Conservation (phyloP, 169 alveolate species). For the Plasmodium gonderi region DNA sequence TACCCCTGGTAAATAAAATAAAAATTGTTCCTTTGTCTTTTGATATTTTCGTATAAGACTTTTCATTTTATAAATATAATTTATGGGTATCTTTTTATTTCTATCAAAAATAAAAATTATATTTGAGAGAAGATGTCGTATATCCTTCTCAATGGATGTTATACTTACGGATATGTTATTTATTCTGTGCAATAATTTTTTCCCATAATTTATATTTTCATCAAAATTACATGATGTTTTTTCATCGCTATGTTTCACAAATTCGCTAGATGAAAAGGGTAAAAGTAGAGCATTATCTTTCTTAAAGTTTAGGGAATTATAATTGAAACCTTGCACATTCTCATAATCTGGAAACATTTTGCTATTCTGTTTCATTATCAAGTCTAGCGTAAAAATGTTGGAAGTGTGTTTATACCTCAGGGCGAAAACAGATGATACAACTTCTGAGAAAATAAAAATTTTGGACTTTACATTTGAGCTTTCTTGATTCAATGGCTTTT, state of each 20-base stretch:
- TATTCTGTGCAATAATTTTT: slow-evolving; percentile 28
- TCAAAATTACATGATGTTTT: slow-evolving; percentile 17
- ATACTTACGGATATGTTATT: slow-evolving; percentile 55
- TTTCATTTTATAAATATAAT: slow-evolving; percentile 54
- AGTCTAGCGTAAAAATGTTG: slow-evolving; percentile 52
- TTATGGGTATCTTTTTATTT: slow-evolving; percentile 41
- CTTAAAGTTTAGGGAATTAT: slow-evolving; percentile 21
- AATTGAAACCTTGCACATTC: slow-evolving; percentile 12
- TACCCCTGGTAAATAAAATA: slow-evolving; percentile 37
- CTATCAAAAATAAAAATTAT: slow-evolving; percentile 40
- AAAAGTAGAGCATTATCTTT: slow-evolving; percentile 21
- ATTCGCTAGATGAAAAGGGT: slow-evolving; percentile 45
- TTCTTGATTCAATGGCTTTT: background rate
- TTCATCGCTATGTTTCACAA: slow-evolving; percentile 5
- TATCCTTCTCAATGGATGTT: slow-evolving; percentile 52
- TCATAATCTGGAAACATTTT: slow-evolving; percentile 25
- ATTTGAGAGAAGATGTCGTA: slow-evolving; percentile 32
- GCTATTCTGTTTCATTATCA: slow-evolving; percentile 42
- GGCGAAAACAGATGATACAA: slow-evolving; percentile 61
- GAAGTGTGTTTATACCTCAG: slow-evolving; percentile 26
- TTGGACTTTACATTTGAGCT: slow-evolving; percentile 44
- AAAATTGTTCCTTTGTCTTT: slow-evolving; percentile 31
- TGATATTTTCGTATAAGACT: slow-evolving; percentile 46
- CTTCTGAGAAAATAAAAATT: slow-evolving; percentile 66
- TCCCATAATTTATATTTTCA: slow-evolving; percentile 46